Evolutionary conservation across 345 rosid genomes (phyloP), one percentile per base, ranked within the genome.

Genomic region (Xanthoceras sorbifolium): DNA sequence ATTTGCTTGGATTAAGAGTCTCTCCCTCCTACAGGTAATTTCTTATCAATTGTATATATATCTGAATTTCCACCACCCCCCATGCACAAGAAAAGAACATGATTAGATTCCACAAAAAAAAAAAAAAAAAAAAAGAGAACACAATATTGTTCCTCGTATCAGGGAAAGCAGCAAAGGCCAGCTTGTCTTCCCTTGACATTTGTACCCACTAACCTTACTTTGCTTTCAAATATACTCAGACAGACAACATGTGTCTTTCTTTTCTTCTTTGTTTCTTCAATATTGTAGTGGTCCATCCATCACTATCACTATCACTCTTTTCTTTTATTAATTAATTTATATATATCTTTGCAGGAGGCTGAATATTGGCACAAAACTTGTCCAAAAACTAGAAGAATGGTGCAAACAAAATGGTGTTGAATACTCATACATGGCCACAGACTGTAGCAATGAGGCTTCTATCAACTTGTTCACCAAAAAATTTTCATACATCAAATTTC

Each of bases 381-480:
- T 93, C 4, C 80, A 85, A 28, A 76, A 83, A 68, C 64, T 87
- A 54, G 97, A 93, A 81, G 83, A 85, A 62, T 91, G 98, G 98
- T 86, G 88, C 85, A 85, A 84, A 67, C 78, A 84, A 69, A 77
- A 84, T 28, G 94, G 93, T 0, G 98, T 89, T 44, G 89, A 85
- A 32, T 91, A 90, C 66, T 81, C 85, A 11, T 91, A 90, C 83
- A 91, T 90, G 90, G 93, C 98, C 52, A 91, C 94, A 3, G 92
- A 91, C 1, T 82, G 87, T 83, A 83, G 75, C 78, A 93, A 93
- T 73, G 77, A 84, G 63, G 71, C 93, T 67, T 93, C 97, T 71
- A 82, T 93, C 83, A 87, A 86, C 69, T 82, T 93, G 59, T 93
- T 93, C 79, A 91, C 89, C 54, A 69, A 76, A 57, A 89, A 85